A percentile compares a stretch with the other conserved stretches of the same genome.
These are phyloP conservation scores for Incumbomyces delicatus DNA, from an alignment of 2,329 filamentous ascomycete species.

Conservation along the genomic window DNA sequence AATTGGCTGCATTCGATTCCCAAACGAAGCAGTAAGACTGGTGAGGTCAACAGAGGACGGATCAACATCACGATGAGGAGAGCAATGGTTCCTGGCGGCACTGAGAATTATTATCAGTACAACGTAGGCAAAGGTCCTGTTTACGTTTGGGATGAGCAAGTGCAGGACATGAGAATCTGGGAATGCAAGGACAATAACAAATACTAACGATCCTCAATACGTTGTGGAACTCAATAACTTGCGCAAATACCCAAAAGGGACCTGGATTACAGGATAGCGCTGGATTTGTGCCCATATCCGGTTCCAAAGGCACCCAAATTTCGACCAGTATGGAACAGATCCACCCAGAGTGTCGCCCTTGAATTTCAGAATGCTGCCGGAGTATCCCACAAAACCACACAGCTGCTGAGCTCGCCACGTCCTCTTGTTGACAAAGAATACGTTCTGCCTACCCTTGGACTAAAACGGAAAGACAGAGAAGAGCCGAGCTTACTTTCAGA, in stretches of 20 bases:
- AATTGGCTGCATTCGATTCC: conserved; percentile 72
- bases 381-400: conserved; percentile 52
- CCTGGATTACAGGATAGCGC: too few species aligned
- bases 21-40: conserved; percentile 54
- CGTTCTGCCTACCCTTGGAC: conserved; percentile 45
- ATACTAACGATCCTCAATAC: too few species aligned
- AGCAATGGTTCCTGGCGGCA: conserved; percentile 61
- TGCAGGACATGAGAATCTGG: conserved; percentile 38
- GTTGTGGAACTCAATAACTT: too few species aligned
- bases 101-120: conserved; percentile 76
- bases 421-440: conserved; percentile 28
- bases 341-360: conserved; percentile 8
- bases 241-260: too few species aligned
- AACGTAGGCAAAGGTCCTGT: conserved; percentile 63
- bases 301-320: conserved; percentile 8
- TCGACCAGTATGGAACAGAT: conserved; percentile 12
- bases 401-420: conserved; percentile 25
- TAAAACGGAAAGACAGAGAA: conserved; percentile 39
- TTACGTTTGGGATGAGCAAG: conserved; percentile 55
- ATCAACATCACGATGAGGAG: conserved; percentile 72
- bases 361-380: conserved; percentile 53
- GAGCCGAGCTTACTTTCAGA: conserved; percentile 42
- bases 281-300: too few species aligned
- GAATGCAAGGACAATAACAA: neutral
- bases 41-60: conserved; percentile 51